Evolutionary conservation across 2,329 filamentous ascomycete genomes (phyloP).

Genomic region (Myrmaecium sp.): DNA sequence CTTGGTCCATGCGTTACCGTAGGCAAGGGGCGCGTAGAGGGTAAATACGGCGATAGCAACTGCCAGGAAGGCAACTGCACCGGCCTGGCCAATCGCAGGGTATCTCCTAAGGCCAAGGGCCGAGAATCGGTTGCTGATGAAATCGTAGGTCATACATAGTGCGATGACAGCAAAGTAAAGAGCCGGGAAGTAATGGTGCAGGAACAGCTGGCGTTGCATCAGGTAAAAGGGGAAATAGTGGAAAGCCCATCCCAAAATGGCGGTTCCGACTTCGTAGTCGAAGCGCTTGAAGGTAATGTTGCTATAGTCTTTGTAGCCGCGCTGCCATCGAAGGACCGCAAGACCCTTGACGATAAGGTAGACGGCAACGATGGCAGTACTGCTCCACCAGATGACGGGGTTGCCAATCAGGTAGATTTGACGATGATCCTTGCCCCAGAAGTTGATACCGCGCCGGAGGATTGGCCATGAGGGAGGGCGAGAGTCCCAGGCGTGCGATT

Average conservation of each 20-base stretch:
- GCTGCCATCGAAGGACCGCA: constrained; percentile 83
- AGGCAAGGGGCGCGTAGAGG: constrained; percentile 76
- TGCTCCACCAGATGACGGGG: constrained; percentile 86
- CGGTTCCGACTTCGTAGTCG: constrained; percentile 88
- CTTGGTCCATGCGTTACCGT: constrained; percentile 90
- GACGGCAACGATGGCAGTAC: constrained; percentile 56
- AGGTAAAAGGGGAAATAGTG: constrained; percentile 99
- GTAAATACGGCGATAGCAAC: constrained; percentile 60
- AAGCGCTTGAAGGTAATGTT: constrained; percentile 82
- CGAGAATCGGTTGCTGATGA: constrained; percentile 55
- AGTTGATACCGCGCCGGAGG: constrained; percentile 89
- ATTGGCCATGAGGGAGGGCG: constrained; percentile 87
- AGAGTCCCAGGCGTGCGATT: constrained; percentile 97
- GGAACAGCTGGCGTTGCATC: constrained; percentile 94
- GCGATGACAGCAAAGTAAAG: constrained; percentile 88
- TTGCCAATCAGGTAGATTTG: constrained; percentile 97
- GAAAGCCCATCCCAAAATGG: constrained; percentile 84
- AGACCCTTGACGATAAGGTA: constrained; percentile 78
- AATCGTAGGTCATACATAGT: constrained; percentile 81
- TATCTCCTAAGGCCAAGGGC: constrained; percentile 50
- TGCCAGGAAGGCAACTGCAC: constrained; percentile 56
- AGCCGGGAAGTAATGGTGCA: constrained; percentile 96
- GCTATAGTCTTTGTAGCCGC: constrained; percentile 73
- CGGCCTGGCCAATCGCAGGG: constrained; percentile 57
- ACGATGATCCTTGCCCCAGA: constrained; percentile 88